These are phyloP conservation scores for Fusarium duplospermum DNA, from an alignment of 2,329 filamentous ascomycete species.

Conservation along the genomic window DNA sequence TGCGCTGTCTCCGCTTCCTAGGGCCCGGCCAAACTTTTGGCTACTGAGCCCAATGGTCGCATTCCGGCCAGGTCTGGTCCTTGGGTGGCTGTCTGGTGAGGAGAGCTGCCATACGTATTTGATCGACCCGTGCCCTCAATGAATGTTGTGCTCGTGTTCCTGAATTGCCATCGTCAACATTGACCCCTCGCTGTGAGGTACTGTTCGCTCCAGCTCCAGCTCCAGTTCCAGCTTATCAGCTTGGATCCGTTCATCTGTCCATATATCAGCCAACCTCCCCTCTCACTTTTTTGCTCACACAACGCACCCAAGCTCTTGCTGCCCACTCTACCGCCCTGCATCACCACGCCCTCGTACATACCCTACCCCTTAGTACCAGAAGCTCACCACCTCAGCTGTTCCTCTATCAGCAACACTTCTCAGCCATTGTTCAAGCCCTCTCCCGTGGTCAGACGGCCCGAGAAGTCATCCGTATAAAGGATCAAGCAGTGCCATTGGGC, in stretches of 20 bases:
- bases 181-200: conserved; percentile 12
- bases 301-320: not conserved
- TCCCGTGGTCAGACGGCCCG: not conserved
- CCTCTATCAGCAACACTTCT: not conserved
- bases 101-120: conserved; percentile 28
- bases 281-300: not conserved
- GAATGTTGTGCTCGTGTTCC: conserved; percentile 8
- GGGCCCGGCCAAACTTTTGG: conserved; percentile 20
- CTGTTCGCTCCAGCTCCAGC: not conserved
- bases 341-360: not conserved
- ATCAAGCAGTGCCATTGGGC: conserved; percentile 9
- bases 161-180: conserved; percentile 3
- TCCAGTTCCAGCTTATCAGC: not conserved
- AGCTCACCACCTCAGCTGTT: not conserved
- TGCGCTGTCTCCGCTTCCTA: conserved; percentile 20
- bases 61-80: conserved; percentile 7
- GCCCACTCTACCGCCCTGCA: not conserved
- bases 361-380: not conserved
- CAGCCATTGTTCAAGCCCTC: not conserved
- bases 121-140: conserved; percentile 17
- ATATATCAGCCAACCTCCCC: conserved; percentile 24
- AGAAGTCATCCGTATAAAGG: not conserved
- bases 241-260: conserved; percentile 11
- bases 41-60: conserved; percentile 11
- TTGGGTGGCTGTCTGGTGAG: conserved; percentile 24